These are phyloP conservation scores for Pseudogymnoascus sp. DNA, from an alignment of 2,329 filamentous ascomycete species.

Conservation along the genomic window DNA sequence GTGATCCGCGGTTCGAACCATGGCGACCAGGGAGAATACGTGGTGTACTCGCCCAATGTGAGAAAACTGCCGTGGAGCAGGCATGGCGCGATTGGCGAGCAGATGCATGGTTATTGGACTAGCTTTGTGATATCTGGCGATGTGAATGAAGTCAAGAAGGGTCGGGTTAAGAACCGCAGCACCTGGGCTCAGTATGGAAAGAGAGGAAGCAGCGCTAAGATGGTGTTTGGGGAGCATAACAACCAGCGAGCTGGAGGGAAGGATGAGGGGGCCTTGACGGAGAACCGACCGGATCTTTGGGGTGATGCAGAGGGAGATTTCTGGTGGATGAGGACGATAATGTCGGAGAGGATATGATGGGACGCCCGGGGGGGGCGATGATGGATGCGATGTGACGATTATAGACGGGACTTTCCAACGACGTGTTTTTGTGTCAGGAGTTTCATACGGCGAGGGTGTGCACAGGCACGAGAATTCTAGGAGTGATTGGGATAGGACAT, in stretches of 20 bases:
- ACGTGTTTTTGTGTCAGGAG: conserved; percentile 8
- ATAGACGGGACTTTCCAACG: not conserved
- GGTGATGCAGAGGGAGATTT: conserved; percentile 47
- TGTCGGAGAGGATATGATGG: conserved; percentile 8
- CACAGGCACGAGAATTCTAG: not conserved
- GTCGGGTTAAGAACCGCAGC: conserved; percentile 14
- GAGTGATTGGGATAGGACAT: conserved; percentile 6
- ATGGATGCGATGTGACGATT: conserved; percentile 2
- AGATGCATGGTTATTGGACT: conserved; percentile 29
- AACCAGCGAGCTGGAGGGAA: conserved; percentile 40
- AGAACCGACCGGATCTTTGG: conserved; percentile 36
- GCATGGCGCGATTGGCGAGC: conserved; percentile 16
- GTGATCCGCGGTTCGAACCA: conserved; percentile 34
- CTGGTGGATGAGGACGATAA: conserved; percentile 49
- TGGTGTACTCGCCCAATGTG: conserved; percentile 32
- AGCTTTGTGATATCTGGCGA: conserved; percentile 27
- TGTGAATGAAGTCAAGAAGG: conserved; percentile 24
- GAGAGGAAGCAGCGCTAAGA: conserved; percentile 25
- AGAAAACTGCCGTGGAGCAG: not conserved
- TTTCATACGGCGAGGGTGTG: conserved; percentile 5
- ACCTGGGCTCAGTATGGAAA: conserved; percentile 21
- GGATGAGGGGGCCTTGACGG: conserved; percentile 37
- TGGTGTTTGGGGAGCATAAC: conserved; percentile 55
- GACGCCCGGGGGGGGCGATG: conserved; percentile 2
- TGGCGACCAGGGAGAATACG: conserved; percentile 37